These are phyloP conservation scores for Schizonepeta tenuifolia DNA, from an alignment of 257 asterid genomes.

Conservation along the genomic window DNA sequence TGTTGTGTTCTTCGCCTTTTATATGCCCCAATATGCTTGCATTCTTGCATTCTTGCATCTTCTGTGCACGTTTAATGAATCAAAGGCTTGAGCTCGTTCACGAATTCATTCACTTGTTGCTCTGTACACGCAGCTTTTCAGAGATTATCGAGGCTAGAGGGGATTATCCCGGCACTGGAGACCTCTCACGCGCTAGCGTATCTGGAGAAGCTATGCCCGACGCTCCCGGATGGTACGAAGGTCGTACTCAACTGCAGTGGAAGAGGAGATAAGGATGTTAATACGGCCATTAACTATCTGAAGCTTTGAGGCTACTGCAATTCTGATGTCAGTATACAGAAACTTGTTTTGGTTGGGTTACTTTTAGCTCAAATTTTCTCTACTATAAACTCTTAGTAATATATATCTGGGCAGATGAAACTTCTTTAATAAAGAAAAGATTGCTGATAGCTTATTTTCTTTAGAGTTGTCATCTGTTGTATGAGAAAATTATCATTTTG, in stretches of 20 bases:
- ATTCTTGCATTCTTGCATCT: too few species aligned
- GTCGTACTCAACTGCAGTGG: slow-evolving; percentile 94
- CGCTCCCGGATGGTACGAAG: slow-evolving; percentile 69
- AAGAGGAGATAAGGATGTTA: slow-evolving; percentile 95
- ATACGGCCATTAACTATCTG: slow-evolving; percentile 71
- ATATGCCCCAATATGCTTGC: too few species aligned
- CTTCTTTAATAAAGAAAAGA: background rate
- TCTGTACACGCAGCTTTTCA: slow-evolving; percentile 67
- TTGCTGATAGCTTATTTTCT: background rate
- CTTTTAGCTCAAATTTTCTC: background rate
- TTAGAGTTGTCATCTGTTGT: too few species aligned
- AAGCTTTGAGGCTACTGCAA: slow-evolving; percentile 40
- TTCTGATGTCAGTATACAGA: background rate
- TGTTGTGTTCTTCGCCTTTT: background rate
- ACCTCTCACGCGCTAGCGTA: slow-evolving; percentile 92
- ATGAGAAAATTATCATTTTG: background rate
- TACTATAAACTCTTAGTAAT: background rate
- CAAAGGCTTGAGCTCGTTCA: too few species aligned
- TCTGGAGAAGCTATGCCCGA: slow-evolving; percentile 88
- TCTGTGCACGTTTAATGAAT: too few species aligned
- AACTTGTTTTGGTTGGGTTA: background rate
- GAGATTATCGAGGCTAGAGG: slow-evolving; percentile 82
- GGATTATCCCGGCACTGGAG: slow-evolving; percentile 93
- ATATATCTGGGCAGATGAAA: background rate
- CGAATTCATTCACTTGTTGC: background rate